These are phyloP conservation scores for Fusarium paranaense DNA, from an alignment of 2,329 filamentous ascomycete species.

Conservation along the genomic window DNA sequence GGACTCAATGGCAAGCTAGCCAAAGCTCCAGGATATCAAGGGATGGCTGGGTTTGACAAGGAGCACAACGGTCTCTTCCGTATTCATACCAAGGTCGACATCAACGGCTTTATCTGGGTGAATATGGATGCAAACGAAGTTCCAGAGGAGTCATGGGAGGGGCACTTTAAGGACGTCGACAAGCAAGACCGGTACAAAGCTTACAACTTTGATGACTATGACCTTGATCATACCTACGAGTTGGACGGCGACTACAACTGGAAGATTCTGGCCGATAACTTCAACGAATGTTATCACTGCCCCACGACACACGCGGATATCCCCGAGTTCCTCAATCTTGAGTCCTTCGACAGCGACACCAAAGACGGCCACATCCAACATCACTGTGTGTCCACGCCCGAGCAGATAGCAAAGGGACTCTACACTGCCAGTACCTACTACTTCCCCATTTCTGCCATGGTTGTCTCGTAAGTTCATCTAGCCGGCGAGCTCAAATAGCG, in stretches of 20 bases:
- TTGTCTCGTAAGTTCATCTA: constrained; percentile 25
- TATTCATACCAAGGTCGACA: constrained; percentile 64
- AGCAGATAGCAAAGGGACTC: constrained; percentile 27
- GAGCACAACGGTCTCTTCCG: constrained; percentile 65
- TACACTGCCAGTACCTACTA: constrained; percentile 31
- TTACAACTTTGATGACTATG: constrained; percentile 59
- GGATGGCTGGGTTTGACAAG: constrained; percentile 66
- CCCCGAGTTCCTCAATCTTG: constrained; percentile 28
- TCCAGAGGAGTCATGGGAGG: constrained; percentile 60
- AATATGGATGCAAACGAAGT: constrained; percentile 60
- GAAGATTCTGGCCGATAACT: constrained; percentile 72
- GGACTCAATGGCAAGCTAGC: constrained; percentile 67
- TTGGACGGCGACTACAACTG: constrained; percentile 69
- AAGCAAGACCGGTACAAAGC: constrained; percentile 52
- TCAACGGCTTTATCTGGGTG: constrained; percentile 67
- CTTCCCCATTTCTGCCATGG: constrained; percentile 30
- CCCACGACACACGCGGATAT: constrained; percentile 32
- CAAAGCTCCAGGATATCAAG: constrained; percentile 67
- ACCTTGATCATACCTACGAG: constrained; percentile 66
- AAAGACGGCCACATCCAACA: constrained; percentile 29
- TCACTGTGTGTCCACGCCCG: constrained; percentile 21
- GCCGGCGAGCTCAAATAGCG: rapidly evolving
- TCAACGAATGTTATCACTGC: constrained; percentile 61
- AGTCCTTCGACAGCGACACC: constrained; percentile 27
- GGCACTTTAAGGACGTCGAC: constrained; percentile 62